Evolutionary conservation across 768 basidiomycete genomes (phyloP), one percentile per base, ranked within the genome.

Genomic region (Phaffia australis): DNA sequence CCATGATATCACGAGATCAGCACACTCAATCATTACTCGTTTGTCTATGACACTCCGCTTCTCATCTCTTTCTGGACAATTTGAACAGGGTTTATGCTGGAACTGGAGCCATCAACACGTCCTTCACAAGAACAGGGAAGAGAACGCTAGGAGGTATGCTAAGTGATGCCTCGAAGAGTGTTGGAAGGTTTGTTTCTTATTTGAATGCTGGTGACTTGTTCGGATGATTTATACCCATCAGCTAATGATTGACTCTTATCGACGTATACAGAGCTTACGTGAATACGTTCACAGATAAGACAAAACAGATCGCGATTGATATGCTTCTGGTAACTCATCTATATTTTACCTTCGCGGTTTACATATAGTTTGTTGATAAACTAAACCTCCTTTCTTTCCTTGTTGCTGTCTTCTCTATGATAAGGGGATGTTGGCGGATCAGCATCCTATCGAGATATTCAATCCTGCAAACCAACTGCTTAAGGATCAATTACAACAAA

Each of bases 261-360:
- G 18, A 2, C 30, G 15, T 27, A n/a, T 3, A 0, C 63, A 84
- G 94, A 68, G 93, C 93, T 48, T 99, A 97, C 73, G 94, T 97
- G 73, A 95, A 93, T 73, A 97, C 97, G 74, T 95, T 99, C 74
- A 88, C 93, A 72, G 95, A 99, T 75, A 88, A 89, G 75, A 84
- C 82, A 48, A 99, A 99, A 74, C 95, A 99, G 73, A 76, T 82
- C 3, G 91, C 93, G 0, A 98, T 98, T 68, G 95, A 99, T 74
- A 87, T 91, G 83, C 88, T 98, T 72, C 80, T 99, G 72, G 94
- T 93, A 63, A 54, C 84, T 76, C 64, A 68, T 11, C 29, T 19
- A 29, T 42, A 32, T 25, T 48, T n/a, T 18, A 48, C n/a, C n/a
- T 18, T 27, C 21, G 19, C 32, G 29, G 7, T 21, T 11, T 27